These are phyloP conservation scores for Rubroshorea leprosula DNA, from an alignment of 345 rosid genomes.

Conservation along the genomic window DNA sequence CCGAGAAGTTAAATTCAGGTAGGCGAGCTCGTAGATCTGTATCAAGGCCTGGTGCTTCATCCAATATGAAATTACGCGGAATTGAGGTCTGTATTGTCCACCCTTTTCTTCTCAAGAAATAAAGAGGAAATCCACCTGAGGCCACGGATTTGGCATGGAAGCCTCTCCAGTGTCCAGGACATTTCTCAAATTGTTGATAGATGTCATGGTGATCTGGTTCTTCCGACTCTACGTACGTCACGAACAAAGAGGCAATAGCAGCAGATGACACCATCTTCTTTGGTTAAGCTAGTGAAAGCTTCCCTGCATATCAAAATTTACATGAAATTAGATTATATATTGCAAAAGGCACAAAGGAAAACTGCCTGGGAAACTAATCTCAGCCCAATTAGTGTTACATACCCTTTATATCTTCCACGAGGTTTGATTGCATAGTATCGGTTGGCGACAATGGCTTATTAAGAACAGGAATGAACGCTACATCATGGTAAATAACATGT, in stretches of 20 bases:
- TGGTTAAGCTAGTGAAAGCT: slow-evolving; percentile 23
- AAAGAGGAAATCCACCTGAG: slow-evolving; percentile 35
- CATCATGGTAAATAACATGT: background rate
- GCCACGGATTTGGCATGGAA: slow-evolving; percentile 35
- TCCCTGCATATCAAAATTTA: slow-evolving; percentile 21
- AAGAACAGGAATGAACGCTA: slow-evolving; percentile 32
- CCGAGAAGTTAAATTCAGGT: slow-evolving; percentile 28
- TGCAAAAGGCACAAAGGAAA: background rate
- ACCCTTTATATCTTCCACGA: slow-evolving; percentile 23
- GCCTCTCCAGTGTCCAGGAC: background rate
- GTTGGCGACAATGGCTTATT: slow-evolving; percentile 30
- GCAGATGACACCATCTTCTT: slow-evolving; percentile 22
- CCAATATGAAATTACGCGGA: slow-evolving; percentile 17
- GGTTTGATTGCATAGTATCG: slow-evolving; percentile 15
- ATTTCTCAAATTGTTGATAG: slow-evolving; percentile 29
- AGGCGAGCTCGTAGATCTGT: slow-evolving; percentile 24
- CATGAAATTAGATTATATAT: no score
- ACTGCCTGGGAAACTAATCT: background rate
- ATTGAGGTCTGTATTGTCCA: slow-evolving; percentile 25
- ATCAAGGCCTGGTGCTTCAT: slow-evolving; percentile 42
- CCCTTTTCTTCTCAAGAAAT: slow-evolving; percentile 34
- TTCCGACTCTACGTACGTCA: slow-evolving; percentile 20
- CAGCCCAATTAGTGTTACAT: background rate
- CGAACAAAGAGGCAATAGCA: slow-evolving; percentile 19
- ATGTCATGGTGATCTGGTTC: slow-evolving; percentile 20